Conservation (phyloP, 805 yeast genomes). For the Debaryomyces maramus region DNA sequence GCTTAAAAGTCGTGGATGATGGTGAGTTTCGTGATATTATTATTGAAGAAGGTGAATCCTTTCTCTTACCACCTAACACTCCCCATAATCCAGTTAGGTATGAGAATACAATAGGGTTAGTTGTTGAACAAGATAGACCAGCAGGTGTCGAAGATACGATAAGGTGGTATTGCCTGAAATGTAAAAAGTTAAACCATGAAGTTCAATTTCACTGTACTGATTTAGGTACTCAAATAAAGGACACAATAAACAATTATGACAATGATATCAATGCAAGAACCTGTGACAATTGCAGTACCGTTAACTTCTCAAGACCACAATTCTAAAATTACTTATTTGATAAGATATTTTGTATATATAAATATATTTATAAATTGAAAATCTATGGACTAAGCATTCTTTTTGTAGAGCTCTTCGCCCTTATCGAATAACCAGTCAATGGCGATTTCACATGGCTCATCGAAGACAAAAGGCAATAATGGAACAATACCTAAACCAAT, state of each 20-base stretch:
- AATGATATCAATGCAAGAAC: slow-evolving; percentile 61
- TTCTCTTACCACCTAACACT: slow-evolving; percentile 75
- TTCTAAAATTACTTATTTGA: not conserved
- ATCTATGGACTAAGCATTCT: slow-evolving; percentile 4
- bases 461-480: slow-evolving; percentile 71
- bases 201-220: slow-evolving; percentile 72
- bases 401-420: slow-evolving; percentile 37
- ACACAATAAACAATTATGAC: slow-evolving; percentile 73
- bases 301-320: slow-evolving; percentile 65
- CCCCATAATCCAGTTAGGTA: slow-evolving; percentile 92
- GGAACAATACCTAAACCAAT: slow-evolving; percentile 78
- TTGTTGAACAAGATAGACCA: slow-evolving; percentile 91
- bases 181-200: slow-evolving; percentile 67
- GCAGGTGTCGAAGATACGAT: slow-evolving; percentile 64
- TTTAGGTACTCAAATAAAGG: slow-evolving; percentile 87
- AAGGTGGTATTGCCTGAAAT: slow-evolving; percentile 84
- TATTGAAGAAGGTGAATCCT: slow-evolving; percentile 86
- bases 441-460: slow-evolving; percentile 76
- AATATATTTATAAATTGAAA: slow-evolving; percentile 1
- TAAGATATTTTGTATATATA: not conserved
- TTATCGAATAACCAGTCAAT: slow-evolving; percentile 61
- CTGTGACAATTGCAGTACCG: slow-evolving; percentile 71
- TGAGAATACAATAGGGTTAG: slow-evolving; percentile 83
- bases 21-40: slow-evolving; percentile 73
- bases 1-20: slow-evolving; percentile 69